Percentiles rank a stretch among this genome's conserved stretches.
Conservation (phyloP, 2,329 filamentous ascomycete genomes). For the Chaetomium sp. region DNA sequence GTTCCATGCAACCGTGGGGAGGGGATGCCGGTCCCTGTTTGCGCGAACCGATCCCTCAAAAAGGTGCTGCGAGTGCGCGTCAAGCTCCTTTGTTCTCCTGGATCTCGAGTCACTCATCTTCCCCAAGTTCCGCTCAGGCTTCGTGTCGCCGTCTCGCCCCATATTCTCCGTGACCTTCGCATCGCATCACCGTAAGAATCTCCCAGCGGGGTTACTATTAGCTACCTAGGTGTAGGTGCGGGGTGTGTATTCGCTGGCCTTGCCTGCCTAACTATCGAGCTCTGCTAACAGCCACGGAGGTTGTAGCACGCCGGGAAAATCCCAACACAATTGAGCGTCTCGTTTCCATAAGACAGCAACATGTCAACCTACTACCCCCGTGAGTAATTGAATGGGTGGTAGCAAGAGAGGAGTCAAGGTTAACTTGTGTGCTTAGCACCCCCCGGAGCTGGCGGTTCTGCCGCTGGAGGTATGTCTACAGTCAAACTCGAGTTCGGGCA, state of each 20-base stretch:
- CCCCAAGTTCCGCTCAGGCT: not conserved
- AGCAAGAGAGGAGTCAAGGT: not conserved
- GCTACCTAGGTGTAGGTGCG: conserved; percentile 27
- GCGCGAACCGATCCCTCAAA: conserved; percentile 18
- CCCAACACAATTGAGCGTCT: not conserved
- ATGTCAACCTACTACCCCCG: conserved; percentile 37
- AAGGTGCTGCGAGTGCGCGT: conserved; percentile 12
- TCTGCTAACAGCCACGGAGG: conserved; percentile 10
- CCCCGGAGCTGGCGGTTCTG: conserved; percentile 29
- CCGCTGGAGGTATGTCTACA: conserved; percentile 30
- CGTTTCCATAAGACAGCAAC: not conserved
- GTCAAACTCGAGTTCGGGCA: not conserved
- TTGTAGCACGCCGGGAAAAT: not conserved
- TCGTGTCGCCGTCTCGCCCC: not conserved
- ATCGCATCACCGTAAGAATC: not conserved
- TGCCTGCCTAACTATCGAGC: not conserved
- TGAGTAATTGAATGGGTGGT: conserved; percentile 24
- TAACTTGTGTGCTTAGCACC: conserved; percentile 30
- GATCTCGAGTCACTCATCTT: not conserved
- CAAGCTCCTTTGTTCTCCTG: conserved; percentile 10
- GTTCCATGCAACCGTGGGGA: conserved; percentile 21
- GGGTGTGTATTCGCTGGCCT: conserved; percentile 17
- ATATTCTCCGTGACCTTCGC: not conserved
- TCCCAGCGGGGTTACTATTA: conserved; percentile 13
- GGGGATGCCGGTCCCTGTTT: conserved; percentile 13